These are phyloP conservation scores for Bipolaris oryzae DNA, from an alignment of 2,329 filamentous ascomycete species.

Conservation along the genomic window DNA sequence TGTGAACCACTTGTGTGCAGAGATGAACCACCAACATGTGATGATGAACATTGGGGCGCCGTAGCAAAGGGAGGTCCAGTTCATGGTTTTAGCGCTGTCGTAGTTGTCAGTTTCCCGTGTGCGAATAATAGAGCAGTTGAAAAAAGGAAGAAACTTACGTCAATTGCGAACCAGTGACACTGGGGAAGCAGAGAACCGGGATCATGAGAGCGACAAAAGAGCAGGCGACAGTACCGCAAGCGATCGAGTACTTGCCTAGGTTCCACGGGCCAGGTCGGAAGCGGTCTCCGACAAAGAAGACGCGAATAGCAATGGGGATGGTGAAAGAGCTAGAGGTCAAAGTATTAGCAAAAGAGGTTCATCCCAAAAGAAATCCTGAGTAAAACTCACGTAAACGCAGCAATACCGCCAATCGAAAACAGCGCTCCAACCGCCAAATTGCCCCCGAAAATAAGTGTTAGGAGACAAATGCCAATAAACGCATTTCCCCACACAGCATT, in stretches of 20 bases:
- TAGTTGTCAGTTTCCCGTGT: constrained; percentile 16
- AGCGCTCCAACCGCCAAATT: constrained; percentile 68
- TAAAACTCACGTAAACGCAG: constrained; percentile 61
- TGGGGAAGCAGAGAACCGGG: constrained; percentile 70
- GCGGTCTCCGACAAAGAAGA: constrained; percentile 64
- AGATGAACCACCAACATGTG: constrained; percentile 67
- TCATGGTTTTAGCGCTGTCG: constrained; percentile 61
- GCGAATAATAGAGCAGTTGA: background rate
- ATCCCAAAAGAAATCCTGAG: too few species aligned
- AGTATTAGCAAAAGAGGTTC: background rate
- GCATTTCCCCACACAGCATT: constrained; percentile 74
- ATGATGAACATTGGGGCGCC: constrained; percentile 66
- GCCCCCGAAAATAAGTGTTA: constrained; percentile 70
- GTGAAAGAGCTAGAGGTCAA: constrained; percentile 53
- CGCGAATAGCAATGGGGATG: constrained; percentile 63
- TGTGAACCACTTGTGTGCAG: constrained; percentile 71
- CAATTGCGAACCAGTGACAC: constrained; percentile 58
- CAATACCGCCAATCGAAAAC: constrained; percentile 73
- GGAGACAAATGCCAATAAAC: constrained; percentile 63
- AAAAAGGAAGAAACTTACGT: constrained; percentile 43
- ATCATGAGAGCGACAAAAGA: constrained; percentile 70
- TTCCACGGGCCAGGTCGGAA: constrained; percentile 74
- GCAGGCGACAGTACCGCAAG: constrained; percentile 63
- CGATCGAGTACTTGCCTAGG: constrained; percentile 64
- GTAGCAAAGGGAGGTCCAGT: constrained; percentile 72